Conservation (phyloP, 2,329 filamentous ascomycete species). For the Curvularia hawaiiensis region DNA sequence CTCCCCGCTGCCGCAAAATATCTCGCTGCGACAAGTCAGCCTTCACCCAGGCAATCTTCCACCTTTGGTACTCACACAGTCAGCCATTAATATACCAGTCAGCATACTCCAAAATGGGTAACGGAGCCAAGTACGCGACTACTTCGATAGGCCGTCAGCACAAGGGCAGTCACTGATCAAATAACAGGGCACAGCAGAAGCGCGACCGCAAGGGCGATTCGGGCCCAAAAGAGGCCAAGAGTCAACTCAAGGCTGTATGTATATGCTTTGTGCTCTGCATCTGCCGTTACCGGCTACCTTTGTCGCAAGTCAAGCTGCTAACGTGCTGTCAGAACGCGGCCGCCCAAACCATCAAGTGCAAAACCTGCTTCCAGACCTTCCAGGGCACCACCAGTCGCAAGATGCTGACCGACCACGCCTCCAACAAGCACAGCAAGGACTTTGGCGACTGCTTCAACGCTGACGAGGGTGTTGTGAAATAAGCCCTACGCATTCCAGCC, state of each 20-base stretch:
- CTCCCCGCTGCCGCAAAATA: conserved; percentile 30
- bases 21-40: conserved; percentile 23
- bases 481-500: conserved; percentile 8
- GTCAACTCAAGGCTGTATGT: conserved; percentile 44
- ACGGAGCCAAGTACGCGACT: conserved; percentile 45
- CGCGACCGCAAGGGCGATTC: conserved; percentile 43
- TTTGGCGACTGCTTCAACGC: conserved; percentile 70
- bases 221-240: conserved; percentile 42
- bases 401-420: conserved; percentile 72
- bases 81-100: conserved; percentile 22
- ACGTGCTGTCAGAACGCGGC: conserved; percentile 64
- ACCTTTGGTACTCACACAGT: conserved; percentile 14
- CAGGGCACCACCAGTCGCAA: conserved; percentile 76
- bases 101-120: conserved; percentile 39
- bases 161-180: conserved; percentile 24
- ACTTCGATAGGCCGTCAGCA: not conserved
- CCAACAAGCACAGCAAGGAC: conserved; percentile 77
- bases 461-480: conserved; percentile 40
- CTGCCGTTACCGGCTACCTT: not conserved
- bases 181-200: conserved; percentile 44
- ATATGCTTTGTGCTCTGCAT: not conserved
- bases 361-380: conserved; percentile 78
- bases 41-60: conserved; percentile 16
- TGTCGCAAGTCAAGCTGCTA: conserved; percentile 1
- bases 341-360: conserved; percentile 78